Evolutionary conservation across 768 basidiomycete species (phyloP).

Genomic region (Pulveroboletus ravenelii): DNA sequence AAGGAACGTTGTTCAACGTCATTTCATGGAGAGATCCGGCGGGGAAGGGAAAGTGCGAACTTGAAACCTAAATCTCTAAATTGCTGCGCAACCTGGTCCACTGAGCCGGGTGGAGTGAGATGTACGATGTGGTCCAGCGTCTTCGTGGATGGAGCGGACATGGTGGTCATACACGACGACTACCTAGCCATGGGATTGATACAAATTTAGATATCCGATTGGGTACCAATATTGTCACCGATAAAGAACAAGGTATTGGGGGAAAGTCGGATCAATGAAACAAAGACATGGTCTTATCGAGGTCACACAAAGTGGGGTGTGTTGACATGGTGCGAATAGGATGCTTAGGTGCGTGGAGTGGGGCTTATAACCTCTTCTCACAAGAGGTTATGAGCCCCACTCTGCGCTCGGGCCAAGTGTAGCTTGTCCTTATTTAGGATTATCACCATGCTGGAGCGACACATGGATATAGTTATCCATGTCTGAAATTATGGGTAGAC

Average conservation of each 20-base stretch:
- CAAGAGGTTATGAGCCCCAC: no score
- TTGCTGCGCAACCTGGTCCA: constrained; percentile 44
- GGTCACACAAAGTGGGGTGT: no score
- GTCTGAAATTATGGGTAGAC: not conserved
- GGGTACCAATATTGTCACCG: not conserved
- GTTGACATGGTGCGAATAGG: no score
- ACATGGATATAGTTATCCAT: no score
- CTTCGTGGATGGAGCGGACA: constrained; percentile 33
- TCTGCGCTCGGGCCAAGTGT: no score
- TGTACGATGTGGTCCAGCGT: constrained; percentile 68
- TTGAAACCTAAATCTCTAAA: constrained; percentile 63
- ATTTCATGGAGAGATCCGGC: not conserved
- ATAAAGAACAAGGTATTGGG: not conserved
- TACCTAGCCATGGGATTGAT: no score
- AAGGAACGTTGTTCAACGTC: not conserved
- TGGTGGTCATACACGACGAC: not conserved
- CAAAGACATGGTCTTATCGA: not conserved
- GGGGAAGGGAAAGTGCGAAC: constrained; percentile 33
- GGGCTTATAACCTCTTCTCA: no score
- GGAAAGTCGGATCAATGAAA: not conserved
- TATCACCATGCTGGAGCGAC: no score
- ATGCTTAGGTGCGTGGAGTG: no score
- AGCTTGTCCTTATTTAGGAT: no score
- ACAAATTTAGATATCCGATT: not conserved
- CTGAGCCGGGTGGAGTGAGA: constrained; percentile 59